phyloP scores from a whole-genome alignment of 2,329 filamentous ascomycete genomes.

The Alternaria infectoria region DNA sequence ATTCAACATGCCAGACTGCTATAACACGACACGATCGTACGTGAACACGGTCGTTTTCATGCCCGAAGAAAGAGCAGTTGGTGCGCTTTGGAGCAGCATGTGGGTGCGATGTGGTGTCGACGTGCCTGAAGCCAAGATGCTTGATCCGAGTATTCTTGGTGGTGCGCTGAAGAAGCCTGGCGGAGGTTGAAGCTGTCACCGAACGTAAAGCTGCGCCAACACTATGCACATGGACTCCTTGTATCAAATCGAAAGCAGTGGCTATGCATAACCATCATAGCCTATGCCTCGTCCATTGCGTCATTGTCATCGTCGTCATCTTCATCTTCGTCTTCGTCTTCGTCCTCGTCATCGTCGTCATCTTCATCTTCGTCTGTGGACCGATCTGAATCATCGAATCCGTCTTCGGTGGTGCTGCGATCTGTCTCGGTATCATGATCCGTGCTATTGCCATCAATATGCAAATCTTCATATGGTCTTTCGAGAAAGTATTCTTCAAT shows the following conservation, averaged over 20 bases:
- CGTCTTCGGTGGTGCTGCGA: not conserved
- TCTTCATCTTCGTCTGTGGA: not conserved
- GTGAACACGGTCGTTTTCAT: slow-evolving; percentile 46
- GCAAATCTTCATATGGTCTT: not conserved
- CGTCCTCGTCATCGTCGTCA: not conserved
- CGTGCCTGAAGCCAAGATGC: slow-evolving; percentile 33
- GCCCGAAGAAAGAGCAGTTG: slow-evolving; percentile 43
- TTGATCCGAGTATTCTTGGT: slow-evolving; percentile 38
- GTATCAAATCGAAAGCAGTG: not conserved
- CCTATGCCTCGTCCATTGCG: not conserved
- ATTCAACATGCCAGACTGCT: slow-evolving; percentile 38
- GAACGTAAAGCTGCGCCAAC: not conserved
- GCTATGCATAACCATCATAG: no score
- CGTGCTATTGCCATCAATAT: not conserved
- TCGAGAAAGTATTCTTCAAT: not conserved
- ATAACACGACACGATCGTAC: slow-evolving; percentile 36
- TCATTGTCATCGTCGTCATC: not conserved
- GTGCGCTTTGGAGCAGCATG: slow-evolving; percentile 46
- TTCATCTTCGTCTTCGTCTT: not conserved
- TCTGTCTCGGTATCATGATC: not conserved
- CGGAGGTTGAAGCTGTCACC: slow-evolving; percentile 13
- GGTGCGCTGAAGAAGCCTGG: slow-evolving; percentile 36
- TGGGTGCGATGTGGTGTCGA: slow-evolving; percentile 42
- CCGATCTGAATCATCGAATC: not conserved
- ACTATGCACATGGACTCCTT: not conserved